A percentile compares a stretch with the other conserved stretches of the same genome.
Conservation (phyloP, 352 stramenopile genomes). For the Phytopythium boreale region DNA sequence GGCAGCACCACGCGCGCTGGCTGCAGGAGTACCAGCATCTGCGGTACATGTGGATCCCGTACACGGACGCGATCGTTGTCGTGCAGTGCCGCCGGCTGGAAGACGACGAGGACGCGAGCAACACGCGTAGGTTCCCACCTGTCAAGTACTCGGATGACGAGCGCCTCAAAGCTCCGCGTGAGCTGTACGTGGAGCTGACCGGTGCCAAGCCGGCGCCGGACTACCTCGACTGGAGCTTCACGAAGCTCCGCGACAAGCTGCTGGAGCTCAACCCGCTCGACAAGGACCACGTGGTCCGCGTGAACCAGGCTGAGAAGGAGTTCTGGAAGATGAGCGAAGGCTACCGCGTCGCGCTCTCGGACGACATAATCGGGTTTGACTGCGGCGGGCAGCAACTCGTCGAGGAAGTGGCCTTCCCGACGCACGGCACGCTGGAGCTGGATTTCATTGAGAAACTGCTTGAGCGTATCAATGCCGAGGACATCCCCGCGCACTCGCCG, state of each 20-base stretch:
- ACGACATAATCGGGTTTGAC: slow-evolving; percentile 98
- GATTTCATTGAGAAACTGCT: slow-evolving; percentile 94
- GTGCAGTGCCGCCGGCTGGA: slow-evolving; percentile 85
- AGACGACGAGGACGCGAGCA: slow-evolving; percentile 35
- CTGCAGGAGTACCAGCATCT: slow-evolving; percentile 83
- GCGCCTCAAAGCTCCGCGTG: slow-evolving; percentile 69
- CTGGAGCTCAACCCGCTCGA: slow-evolving; percentile 86
- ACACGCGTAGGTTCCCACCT: slow-evolving; percentile 37
- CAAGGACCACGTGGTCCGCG: slow-evolving; percentile 90
- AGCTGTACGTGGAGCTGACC: slow-evolving; percentile 77
- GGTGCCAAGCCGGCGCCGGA: slow-evolving; percentile 52
- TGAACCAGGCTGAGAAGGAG: slow-evolving; percentile 94
- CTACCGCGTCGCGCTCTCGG: slow-evolving; percentile 88
- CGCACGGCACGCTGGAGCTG: slow-evolving; percentile 77
- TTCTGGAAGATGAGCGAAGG: slow-evolving; percentile 96
- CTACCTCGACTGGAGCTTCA: slow-evolving; percentile 80
- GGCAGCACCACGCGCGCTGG: slow-evolving; percentile 68
- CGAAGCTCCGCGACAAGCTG: slow-evolving; percentile 81
- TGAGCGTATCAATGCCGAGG: slow-evolving; percentile 88
- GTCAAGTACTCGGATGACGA: slow-evolving; percentile 49
- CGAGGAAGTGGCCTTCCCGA: slow-evolving; percentile 95
- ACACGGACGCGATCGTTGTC: slow-evolving; percentile 94
- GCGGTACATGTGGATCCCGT: slow-evolving; percentile 99
- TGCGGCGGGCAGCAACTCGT: slow-evolving; percentile 98
- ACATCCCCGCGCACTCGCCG: slow-evolving; percentile 93